phyloP scores from a whole-genome alignment of 441 rosid species.

The Pelargonium australe region DNA sequence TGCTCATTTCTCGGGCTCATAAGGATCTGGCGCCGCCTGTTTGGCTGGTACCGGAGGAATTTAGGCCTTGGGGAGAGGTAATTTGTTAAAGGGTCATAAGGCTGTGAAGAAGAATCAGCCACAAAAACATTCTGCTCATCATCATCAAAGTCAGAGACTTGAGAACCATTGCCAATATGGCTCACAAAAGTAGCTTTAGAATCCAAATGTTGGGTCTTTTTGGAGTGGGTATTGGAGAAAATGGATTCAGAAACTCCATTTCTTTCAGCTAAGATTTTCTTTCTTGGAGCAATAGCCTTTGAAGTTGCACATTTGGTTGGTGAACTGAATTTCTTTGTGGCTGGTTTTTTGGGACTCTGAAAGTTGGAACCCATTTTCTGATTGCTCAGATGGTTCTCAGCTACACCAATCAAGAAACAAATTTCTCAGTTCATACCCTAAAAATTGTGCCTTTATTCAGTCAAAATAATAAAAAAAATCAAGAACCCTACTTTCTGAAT shows the following conservation, averaged over 20 bases:
- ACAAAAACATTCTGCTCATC: slow-evolving; percentile 13
- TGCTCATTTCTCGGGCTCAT: slow-evolving; percentile 20
- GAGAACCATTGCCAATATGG: background rate
- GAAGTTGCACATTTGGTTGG: slow-evolving; percentile 33
- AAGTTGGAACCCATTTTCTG: slow-evolving; percentile 13
- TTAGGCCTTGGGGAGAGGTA: slow-evolving; percentile 40
- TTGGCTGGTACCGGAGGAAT: slow-evolving; percentile 40
- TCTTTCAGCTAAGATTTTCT: slow-evolving; percentile 35
- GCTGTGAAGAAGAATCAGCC: slow-evolving; percentile 18
- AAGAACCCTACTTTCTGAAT: slow-evolving; percentile 13
- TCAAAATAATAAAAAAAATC: background rate
- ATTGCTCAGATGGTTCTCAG: slow-evolving; percentile 27
- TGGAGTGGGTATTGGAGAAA: slow-evolving; percentile 14
- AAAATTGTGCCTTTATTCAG: background rate
- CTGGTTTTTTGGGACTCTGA: slow-evolving; percentile 17
- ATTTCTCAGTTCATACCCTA: background rate
- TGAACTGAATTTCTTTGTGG: slow-evolving; percentile 28
- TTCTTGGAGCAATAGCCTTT: slow-evolving; percentile 30
- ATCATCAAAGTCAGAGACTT: background rate
- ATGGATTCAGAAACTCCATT: slow-evolving; percentile 20
- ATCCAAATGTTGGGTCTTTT: slow-evolving; percentile 16
- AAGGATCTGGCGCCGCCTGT: slow-evolving; percentile 28
- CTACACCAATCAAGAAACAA: slow-evolving; percentile 16
- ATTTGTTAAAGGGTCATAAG: slow-evolving; percentile 28
- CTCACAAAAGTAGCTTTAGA: slow-evolving; percentile 10